Evolutionary conservation across 345 rosid genomes (phyloP).

Genomic region (Physaria fendleri): DNA sequence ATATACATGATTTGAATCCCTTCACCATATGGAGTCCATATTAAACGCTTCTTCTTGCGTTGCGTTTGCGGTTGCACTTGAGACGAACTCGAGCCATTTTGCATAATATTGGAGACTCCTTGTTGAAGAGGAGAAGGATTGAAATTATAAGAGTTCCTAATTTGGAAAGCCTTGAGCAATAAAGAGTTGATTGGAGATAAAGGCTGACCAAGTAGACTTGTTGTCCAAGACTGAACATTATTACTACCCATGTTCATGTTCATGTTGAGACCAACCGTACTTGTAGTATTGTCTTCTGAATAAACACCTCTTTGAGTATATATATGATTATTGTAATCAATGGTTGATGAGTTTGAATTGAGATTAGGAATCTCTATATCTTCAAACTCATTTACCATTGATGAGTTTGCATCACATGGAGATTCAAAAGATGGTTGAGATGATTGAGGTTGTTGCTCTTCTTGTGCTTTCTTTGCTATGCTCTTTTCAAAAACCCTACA

Average conservation of each 20-base stretch:
- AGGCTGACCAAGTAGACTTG: constrained; percentile 17
- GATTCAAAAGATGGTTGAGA: constrained; percentile 16
- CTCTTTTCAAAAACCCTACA: constrained; percentile 75
- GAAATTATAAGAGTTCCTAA: neutral
- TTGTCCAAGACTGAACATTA: constrained; percentile 8
- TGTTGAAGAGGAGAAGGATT: constrained; percentile 39
- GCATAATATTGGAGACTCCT: constrained; percentile 38
- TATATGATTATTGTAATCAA: neutral
- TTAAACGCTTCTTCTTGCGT: constrained; percentile 75
- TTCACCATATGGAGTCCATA: constrained; percentile 81
- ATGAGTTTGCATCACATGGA: constrained; percentile 1
- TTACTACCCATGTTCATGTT: neutral
- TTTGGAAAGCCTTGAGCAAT: constrained; percentile 14
- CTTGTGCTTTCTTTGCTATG: neutral
- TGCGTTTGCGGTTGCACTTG: constrained; percentile 40
- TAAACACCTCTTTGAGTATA: neutral
- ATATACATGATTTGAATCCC: constrained; percentile 10
- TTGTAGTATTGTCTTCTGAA: neutral
- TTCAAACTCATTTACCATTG: neutral
- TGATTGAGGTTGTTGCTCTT: neutral
- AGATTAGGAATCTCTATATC: neutral
- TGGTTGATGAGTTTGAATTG: neutral
- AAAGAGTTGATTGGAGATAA: constrained; percentile 16
- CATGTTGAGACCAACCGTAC: neutral
- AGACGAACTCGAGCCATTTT: constrained; percentile 59